Evolutionary conservation across 257 asterid species (phyloP), one percentile per base, ranked within the genome.

Genomic region (Rubia yunnanensis): DNA sequence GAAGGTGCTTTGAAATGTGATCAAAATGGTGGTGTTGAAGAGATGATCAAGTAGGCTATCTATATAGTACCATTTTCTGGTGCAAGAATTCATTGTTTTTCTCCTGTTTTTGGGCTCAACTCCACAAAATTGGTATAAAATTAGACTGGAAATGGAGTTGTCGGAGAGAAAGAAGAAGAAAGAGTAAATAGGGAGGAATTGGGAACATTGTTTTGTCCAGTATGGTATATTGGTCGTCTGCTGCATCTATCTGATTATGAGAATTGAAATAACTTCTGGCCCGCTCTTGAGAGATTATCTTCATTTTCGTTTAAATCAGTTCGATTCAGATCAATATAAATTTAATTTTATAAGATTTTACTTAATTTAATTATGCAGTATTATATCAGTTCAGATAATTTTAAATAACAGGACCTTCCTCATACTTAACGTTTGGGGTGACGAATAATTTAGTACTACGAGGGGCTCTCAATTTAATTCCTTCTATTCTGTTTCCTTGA

Each of bases 1-100:
- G 30, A 30, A 3, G 82, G 63, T 62, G 74, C 70, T 26, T 22
- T 58, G 70, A 71, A 77, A 70, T 28, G 66, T 31, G 71, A 67
- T 34, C 58, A 71, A 26, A 64, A 68, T 1, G 63, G 34, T 26
- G 58, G 18, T 17, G 70, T 31, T n/a, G 73, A 39, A 17, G 66
- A 70, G 31, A 59, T 30, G 35, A 32, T 31, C 7, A 50, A 65
- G 58, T 65, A 50, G 20, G 34, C 30, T 15, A 38, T 10, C 56
- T 53, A n/a, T n/a, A n/a, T n/a, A n/a, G n/a, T n/a, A n/a, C n/a
- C n/a, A n/a, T n/a, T n/a, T n/a, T n/a, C n/a, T n/a, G n/a, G n/a
- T n/a, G n/a, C n/a, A n/a, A n/a, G n/a, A n/a, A n/a, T 13, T 36
- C 31, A 0, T 10, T 8, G 10, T 58, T 17, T 5, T 7, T 22